Base-by-base conservation (phyloP, 2,329 filamentous ascomycete species). In the Colletotrichum godetiae region DNA sequence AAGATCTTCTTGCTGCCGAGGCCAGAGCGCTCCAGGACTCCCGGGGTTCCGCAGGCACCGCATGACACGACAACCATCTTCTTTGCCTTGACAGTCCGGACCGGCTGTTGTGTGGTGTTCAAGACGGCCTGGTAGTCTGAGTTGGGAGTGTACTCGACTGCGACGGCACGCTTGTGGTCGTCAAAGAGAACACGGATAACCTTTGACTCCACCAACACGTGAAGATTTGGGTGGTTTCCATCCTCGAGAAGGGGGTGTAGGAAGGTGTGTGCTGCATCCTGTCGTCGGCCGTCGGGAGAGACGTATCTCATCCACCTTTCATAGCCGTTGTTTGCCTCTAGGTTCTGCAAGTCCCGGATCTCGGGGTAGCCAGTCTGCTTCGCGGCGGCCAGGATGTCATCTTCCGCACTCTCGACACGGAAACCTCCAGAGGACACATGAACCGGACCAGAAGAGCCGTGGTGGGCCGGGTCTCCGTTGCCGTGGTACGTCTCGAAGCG, bases 71-170 rank as follows among this genome's bases (percentile, higher is more conserved):
- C 75, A 2, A 90, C 88, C 29, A 88, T 79, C 76, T 87, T 89
- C 12, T 80, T 82, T 5, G 88, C 88, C 35, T 67, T 75, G 55
- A 78, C 74, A 11, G 66, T 66, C 46, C 52, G 60, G n/a, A 75
- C 56, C 5, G 74, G 72, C 0, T 70, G 72, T 22, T 61, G 37
- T 1, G 74, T 75, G 1, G 74, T 75, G 46, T 35, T 74, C n/a
- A 75, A 37, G 8, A 57, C 33, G 5, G 73, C 66, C 37, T 81
- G 79, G 29, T 78, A 78, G 4, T 67, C 70, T 6, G 79, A 65
- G 31, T 79, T 89, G 33, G 87, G 86, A 24, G 86, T 84, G 75
- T 88, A 91, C 76, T 92, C 89, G 2, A 93, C 86, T 0, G 91
- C 91, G 0, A 86, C 82, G 3, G 91, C 92, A 52, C 83, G 79